These are phyloP conservation scores for Jackrogersella minutella DNA, from an alignment of 495 filamentous ascomycete genomes.

Conservation along the genomic window DNA sequence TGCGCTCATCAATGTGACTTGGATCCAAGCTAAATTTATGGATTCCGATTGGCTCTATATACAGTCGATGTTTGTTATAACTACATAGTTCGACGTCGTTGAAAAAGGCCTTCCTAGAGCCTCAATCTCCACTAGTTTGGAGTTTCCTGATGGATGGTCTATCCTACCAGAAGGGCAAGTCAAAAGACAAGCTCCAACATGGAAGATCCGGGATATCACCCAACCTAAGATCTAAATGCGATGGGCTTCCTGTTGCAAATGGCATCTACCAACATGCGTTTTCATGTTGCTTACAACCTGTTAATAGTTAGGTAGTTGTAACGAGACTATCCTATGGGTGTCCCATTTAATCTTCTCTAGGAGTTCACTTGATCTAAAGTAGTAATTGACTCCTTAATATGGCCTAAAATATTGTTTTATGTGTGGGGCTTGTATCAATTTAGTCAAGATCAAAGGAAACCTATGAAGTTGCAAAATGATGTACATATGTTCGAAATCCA, in stretches of 20 bases:
- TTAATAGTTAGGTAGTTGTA: too few relatives aligned
- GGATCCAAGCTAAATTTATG: constrained; percentile 12
- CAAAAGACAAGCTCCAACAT: constrained; percentile 7
- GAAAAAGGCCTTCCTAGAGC: constrained; percentile 29
- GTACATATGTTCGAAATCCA: not conserved
- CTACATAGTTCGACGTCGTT: constrained; percentile 33
- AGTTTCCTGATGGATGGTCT: constrained; percentile 9
- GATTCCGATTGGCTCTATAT: constrained; percentile 29
- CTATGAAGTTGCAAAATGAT: not conserved
- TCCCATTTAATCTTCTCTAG: too few relatives aligned
- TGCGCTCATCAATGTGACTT: constrained; percentile 35
- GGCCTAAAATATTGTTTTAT: too few relatives aligned
- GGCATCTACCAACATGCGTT: constrained; percentile 3
- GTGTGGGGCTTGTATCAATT: not conserved
- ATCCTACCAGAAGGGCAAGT: constrained; percentile 32
- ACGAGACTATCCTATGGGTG: too few relatives aligned
- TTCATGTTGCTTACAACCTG: constrained; percentile 9
- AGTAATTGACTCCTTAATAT: not conserved
- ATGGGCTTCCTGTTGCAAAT: constrained; percentile 7
- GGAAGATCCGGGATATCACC: constrained; percentile 27
- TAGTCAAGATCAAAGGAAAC: not conserved
- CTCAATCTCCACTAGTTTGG: constrained; percentile 38
- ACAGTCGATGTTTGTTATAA: constrained; percentile 19
- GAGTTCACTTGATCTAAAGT: not conserved
- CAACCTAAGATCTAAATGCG: constrained; percentile 15